Percentiles rank a stretch among this genome's conserved stretches.
Evolutionary conservation across 805 yeast genomes (phyloP).

Genomic region (Candida alai): DNA sequence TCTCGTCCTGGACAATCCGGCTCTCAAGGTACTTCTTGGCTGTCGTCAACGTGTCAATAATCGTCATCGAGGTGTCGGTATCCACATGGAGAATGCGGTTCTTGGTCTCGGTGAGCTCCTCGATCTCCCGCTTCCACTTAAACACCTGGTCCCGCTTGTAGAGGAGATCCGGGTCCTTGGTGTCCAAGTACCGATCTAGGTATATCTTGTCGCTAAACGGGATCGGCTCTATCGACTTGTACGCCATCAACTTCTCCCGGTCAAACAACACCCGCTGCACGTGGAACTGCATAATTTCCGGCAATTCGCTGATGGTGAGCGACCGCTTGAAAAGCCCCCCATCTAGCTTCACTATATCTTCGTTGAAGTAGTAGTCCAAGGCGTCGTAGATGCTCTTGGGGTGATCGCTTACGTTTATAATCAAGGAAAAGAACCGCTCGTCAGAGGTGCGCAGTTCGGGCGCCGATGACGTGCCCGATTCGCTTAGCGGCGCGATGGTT

Average conservation of each 20-base stretch:
- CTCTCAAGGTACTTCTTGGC: slow-evolving; percentile 55
- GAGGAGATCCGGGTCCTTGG: slow-evolving; percentile 53
- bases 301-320: slow-evolving; percentile 66
- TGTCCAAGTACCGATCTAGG: slow-evolving; percentile 83
- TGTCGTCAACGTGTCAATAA: slow-evolving; percentile 44
- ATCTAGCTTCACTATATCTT: slow-evolving; percentile 63
- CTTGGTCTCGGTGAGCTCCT: slow-evolving; percentile 40
- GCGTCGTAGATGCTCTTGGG: slow-evolving; percentile 91
- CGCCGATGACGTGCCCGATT: slow-evolving; percentile 22
- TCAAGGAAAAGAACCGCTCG: slow-evolving; percentile 76
- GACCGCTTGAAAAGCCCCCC: slow-evolving; percentile 74
- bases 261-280: slow-evolving; percentile 93
- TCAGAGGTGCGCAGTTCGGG: slow-evolving; percentile 30
- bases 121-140: slow-evolving; percentile 58
- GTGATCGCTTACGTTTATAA: slow-evolving; percentile 83
- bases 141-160: slow-evolving; percentile 53
- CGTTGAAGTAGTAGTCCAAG: slow-evolving; percentile 76
- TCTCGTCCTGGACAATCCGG: slow-evolving; percentile 31
- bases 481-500: slow-evolving; percentile 51
- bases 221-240: slow-evolving; percentile 77
- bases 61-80: slow-evolving; percentile 26
- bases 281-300: slow-evolving; percentile 84
- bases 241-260: slow-evolving; percentile 64
- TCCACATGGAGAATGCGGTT: slow-evolving; percentile 41
- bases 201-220: slow-evolving; percentile 75